Evolutionary conservation across 306 rosid species (phyloP).

Genomic region (Vachellia collinsii): DNA sequence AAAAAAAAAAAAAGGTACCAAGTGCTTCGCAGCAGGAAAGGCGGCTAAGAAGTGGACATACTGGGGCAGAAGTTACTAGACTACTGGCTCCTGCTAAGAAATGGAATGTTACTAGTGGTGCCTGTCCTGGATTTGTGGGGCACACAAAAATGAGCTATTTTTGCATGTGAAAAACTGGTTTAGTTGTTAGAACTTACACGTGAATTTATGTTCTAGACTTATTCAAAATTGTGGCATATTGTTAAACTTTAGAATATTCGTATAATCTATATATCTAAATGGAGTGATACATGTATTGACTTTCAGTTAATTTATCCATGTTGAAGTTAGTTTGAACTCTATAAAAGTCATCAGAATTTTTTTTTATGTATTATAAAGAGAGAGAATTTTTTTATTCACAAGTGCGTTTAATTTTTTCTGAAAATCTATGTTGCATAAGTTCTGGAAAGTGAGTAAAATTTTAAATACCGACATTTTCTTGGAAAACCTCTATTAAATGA

Average conservation of each 20-base stretch:
- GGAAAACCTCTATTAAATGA: too few relatives aligned
- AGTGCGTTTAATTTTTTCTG: too few relatives aligned
- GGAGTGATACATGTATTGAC: background rate
- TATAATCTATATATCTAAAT: too few relatives aligned
- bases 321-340: too few relatives aligned
- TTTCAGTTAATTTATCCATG: background rate
- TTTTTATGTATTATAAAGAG: too few relatives aligned
- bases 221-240: background rate
- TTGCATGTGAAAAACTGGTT: background rate
- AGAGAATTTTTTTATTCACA: too few relatives aligned
- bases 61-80: slow-evolving; percentile 57
- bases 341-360: too few relatives aligned
- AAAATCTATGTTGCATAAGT: too few relatives aligned
- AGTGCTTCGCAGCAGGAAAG: slow-evolving; percentile 45
- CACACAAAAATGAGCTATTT: slow-evolving; percentile 26
- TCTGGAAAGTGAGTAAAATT: too few relatives aligned
- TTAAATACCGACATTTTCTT: too few relatives aligned
- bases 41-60: slow-evolving; percentile 15
- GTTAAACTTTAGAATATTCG: background rate
- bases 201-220: background rate
- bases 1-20: slow-evolving; percentile 1
- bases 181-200: background rate
- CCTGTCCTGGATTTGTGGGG: slow-evolving; percentile 34
- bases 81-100: background rate
- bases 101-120: slow-evolving; percentile 4